These are phyloP conservation scores for Mycena leptocephala DNA, from an alignment of 768 basidiomycete genomes.

Conservation along the genomic window DNA sequence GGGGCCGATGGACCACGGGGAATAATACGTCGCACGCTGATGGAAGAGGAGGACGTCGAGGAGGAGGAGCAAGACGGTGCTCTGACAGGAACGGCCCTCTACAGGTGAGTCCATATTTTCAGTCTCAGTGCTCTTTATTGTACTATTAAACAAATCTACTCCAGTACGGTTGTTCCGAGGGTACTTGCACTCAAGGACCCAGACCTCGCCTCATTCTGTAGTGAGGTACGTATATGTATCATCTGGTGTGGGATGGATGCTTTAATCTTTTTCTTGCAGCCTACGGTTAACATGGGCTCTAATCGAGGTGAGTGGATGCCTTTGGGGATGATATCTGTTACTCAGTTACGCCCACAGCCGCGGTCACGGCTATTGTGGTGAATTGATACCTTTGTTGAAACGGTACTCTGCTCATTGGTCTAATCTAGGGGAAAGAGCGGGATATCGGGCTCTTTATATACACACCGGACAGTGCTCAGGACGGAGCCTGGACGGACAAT, in stretches of 20 bases:
- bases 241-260: no score
- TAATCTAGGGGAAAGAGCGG: background rate
- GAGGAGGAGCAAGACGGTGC: background rate
- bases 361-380: no score
- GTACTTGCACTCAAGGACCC: no score
- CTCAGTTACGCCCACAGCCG: no score
- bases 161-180: no score
- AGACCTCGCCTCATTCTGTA: no score
- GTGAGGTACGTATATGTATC: no score
- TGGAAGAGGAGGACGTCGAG: conserved; percentile 1
- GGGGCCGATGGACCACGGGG: conserved; percentile 26
- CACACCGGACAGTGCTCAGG: conserved; percentile 18
- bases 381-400: no score
- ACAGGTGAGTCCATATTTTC: conserved; percentile 22
- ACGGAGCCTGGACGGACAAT: conserved; percentile 4
- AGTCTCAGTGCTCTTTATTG: background rate
- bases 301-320: no score
- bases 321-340: no score
- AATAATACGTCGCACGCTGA: background rate
- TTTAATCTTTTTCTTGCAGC: no score
- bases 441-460: conserved; percentile 2
- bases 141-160: background rate
- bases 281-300: no score
- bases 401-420: background rate
- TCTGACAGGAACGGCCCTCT: background rate